Percentiles rank a stretch among this genome's conserved stretches.
phyloP scores from a whole-genome alignment of 257 asterid genomes.

The Echium plantagineum region DNA sequence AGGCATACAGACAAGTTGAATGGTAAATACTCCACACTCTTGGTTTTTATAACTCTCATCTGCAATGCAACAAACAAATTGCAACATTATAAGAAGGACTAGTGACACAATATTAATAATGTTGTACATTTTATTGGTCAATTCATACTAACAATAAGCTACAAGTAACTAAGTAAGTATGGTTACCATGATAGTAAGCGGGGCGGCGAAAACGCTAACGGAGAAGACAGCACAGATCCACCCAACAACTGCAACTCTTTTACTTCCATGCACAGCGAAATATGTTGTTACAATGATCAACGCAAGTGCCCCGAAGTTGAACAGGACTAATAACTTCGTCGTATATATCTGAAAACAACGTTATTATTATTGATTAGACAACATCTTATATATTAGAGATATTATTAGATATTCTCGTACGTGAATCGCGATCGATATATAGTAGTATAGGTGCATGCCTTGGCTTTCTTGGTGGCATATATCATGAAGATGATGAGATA shows the following conservation, averaged over 20 bases:
- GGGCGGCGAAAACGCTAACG: constrained; percentile 3
- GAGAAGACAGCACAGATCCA: constrained; percentile 6
- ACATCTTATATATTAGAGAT: no score
- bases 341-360: constrained; percentile 30
- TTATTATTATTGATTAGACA: no score
- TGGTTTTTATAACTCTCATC: constrained; percentile 38
- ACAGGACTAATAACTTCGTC: constrained; percentile 22
- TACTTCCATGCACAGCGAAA: constrained; percentile 20
- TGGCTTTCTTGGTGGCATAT: constrained; percentile 45
- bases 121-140: not conserved
- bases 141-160: not conserved
- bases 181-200: constrained; percentile 12
- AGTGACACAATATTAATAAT: not conserved
- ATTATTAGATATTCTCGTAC: no score
- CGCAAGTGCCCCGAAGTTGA: constrained; percentile 31
- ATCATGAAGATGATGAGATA: constrained; percentile 42
- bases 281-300: constrained; percentile 28
- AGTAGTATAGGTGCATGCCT: constrained; percentile 17
- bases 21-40: constrained; percentile 50
- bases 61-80: constrained; percentile 9
- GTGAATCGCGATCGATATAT: no score
- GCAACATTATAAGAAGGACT: not conserved
- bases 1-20: constrained; percentile 31
- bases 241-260: constrained; percentile 5
- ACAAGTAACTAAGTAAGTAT: not conserved